Conservation (phyloP, 352 stramenopile species). For the Globisporangium mamillatum region DNA sequence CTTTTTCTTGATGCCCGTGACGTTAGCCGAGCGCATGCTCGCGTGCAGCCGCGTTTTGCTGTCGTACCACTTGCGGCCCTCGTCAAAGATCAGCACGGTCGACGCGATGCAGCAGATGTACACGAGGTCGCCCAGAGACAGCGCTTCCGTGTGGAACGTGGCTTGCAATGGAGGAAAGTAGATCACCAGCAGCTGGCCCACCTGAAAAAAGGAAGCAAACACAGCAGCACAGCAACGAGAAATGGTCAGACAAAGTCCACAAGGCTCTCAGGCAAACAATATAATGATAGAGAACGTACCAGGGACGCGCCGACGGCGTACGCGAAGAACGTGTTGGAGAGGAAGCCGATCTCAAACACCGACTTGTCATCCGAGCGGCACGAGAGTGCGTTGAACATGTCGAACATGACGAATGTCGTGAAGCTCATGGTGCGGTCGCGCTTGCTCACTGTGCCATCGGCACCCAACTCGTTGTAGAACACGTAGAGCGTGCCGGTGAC, state of each 20-base stretch:
- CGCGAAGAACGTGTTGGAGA: conserved; percentile 94
- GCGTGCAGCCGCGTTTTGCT: conserved; percentile 30
- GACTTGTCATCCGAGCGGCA: conserved; percentile 94
- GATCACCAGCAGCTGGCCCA: conserved; percentile 95
- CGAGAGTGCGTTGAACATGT: conserved; percentile 97
- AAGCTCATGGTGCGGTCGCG: conserved; percentile 98
- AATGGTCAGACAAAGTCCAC: background rate
- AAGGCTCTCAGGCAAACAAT: background rate
- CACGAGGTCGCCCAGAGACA: conserved; percentile 90
- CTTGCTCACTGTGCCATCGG: conserved; percentile 89
- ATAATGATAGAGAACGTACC: conserved; percentile 20
- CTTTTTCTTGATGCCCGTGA: conserved; percentile 32
- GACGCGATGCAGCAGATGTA: conserved; percentile 93
- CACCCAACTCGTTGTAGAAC: conserved; percentile 80
- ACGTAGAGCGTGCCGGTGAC: conserved; percentile 79
- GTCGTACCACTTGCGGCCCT: conserved; percentile 89
- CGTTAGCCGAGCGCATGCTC: conserved; percentile 25
- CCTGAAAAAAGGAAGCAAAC: conserved; percentile 13
- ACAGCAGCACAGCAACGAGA: conserved; percentile 6
- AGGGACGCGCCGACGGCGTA: conserved; percentile 92
- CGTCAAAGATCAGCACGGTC: conserved; percentile 92
- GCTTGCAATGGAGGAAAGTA: conserved; percentile 95
- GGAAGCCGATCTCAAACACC: conserved; percentile 89
- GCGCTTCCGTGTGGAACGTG: conserved; percentile 95
- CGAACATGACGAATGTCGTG: conserved; percentile 98